Conservation (phyloP, 768 basidiomycete genomes). For the Boletellus emodensis region DNA sequence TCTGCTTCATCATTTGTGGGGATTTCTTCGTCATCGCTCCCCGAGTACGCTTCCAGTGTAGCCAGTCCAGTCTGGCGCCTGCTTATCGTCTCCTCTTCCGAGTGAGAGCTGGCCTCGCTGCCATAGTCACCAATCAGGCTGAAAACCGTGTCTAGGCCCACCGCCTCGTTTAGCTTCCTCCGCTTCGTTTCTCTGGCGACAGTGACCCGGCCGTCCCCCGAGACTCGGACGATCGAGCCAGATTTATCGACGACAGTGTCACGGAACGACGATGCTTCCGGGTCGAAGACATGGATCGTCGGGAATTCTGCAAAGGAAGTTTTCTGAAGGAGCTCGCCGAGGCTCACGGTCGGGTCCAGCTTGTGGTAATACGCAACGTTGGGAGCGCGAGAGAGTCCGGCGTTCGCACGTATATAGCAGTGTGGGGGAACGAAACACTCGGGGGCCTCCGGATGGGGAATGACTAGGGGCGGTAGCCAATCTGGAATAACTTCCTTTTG, state of each 20-base stretch:
- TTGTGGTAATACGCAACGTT: slow-evolving; percentile 47
- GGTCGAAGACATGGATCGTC: slow-evolving; percentile 72
- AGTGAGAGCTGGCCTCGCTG: slow-evolving; percentile 43
- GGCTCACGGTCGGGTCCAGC: slow-evolving; percentile 47
- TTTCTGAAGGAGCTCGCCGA: slow-evolving; percentile 48
- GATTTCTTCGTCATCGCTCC: slow-evolving; percentile 13
- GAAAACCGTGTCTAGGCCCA: slow-evolving; percentile 51
- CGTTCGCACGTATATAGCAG: slow-evolving; percentile 53
- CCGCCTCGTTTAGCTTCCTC: slow-evolving; percentile 49
- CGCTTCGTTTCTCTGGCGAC: slow-evolving; percentile 47
- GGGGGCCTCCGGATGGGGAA: slow-evolving; percentile 51
- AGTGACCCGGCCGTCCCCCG: slow-evolving; percentile 11
- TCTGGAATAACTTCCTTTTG: slow-evolving; percentile 47
- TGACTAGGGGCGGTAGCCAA: slow-evolving; percentile 55
- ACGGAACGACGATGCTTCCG: slow-evolving; percentile 46
- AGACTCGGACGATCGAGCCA: slow-evolving; percentile 34
- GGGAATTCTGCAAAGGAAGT: slow-evolving; percentile 83
- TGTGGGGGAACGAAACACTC: slow-evolving; percentile 54
- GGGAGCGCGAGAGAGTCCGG: slow-evolving; percentile 24
- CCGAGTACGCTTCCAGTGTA: slow-evolving; percentile 25
- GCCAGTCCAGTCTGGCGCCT: slow-evolving; percentile 12
- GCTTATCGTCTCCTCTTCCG: slow-evolving; percentile 16
- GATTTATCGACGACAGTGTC: slow-evolving; percentile 56
- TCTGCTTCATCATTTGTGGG: slow-evolving; percentile 7
- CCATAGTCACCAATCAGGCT: slow-evolving; percentile 61